Evolutionary conservation across 2,329 filamentous ascomycete species (phyloP), one percentile per base, ranked within the genome.

Genomic region (Colletotrichum cuscutae): DNA sequence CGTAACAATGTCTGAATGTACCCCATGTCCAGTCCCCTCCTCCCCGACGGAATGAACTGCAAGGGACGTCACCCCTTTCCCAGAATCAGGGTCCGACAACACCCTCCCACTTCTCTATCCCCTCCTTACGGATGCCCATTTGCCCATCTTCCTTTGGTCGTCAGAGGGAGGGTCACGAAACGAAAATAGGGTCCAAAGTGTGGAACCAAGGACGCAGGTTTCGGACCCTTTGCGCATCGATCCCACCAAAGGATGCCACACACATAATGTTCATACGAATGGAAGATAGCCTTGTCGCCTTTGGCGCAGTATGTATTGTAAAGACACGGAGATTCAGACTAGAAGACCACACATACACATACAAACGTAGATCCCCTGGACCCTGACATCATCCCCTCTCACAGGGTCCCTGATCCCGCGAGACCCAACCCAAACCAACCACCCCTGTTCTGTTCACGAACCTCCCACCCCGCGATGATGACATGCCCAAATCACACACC

Each of bases 321-420:
- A 1, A 49, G 42, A n/a, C 19, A 35, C 5, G 12, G 60, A 53
- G 28, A 26, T 9, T 42, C 13, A 6, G 37, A 42, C 13, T 42
- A 15, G 37, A 42, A 35, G 37, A 42, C 37, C 13, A 13, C 35
- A 7, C 37, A 42, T 15, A 42, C 37, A 15, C 46, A 26, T n/a
- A 46, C 13, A 53, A 54, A 26, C 61, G 60, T 59, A 70, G 71
- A 73, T 70, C 71, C 24, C 66, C 61, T 37, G 28, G 61, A 37
- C 22, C 56, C 59, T 73, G 71, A 72, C 71, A 73, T 73, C 71
- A 73, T 73, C 15, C 66, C 37, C 37, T 35, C 68, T 49, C 11
- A 8, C 42, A 3, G 7, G 67, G 54, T 65, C 60, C 66, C 49
- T 65, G 46, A 65, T 46, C 46, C 54, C 26, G 24, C 24, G 35